Conservation (phyloP, 176 grass and related monocot species). For the sorghum (Sorghum bicolor) region DNA sequence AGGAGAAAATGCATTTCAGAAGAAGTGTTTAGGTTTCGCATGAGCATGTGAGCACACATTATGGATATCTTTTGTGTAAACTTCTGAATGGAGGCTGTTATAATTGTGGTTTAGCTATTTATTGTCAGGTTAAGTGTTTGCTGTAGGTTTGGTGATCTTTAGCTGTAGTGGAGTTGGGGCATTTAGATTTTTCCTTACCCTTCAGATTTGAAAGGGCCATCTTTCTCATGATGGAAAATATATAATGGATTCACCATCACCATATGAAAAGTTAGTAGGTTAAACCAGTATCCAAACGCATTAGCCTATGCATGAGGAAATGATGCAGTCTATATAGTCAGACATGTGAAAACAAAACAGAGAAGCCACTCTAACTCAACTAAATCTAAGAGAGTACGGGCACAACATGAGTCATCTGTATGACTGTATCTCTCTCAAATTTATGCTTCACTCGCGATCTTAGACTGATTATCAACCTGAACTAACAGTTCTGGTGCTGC, state of each 20-base stretch:
- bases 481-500: background rate
- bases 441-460: background rate
- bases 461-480: background rate
- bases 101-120: background rate
- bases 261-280: background rate
- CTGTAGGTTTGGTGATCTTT: background rate
- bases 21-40: background rate
- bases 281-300: background rate
- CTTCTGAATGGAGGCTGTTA: background rate
- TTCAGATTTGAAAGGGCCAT: background rate
- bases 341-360: background rate
- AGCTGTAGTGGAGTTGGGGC: background rate
- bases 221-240: background rate
- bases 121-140: background rate
- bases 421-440: background rate
- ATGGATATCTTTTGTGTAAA: background rate
- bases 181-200: background rate
- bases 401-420: background rate
- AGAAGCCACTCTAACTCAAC: background rate
- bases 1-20: slow-evolving; percentile 14
- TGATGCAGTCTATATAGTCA: background rate
- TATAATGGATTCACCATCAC: background rate
- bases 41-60: background rate
- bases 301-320: background rate
- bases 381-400: background rate